These are phyloP conservation scores for Clavulina sp. DNA, from an alignment of 768 basidiomycete genomes.

Conservation along the genomic window DNA sequence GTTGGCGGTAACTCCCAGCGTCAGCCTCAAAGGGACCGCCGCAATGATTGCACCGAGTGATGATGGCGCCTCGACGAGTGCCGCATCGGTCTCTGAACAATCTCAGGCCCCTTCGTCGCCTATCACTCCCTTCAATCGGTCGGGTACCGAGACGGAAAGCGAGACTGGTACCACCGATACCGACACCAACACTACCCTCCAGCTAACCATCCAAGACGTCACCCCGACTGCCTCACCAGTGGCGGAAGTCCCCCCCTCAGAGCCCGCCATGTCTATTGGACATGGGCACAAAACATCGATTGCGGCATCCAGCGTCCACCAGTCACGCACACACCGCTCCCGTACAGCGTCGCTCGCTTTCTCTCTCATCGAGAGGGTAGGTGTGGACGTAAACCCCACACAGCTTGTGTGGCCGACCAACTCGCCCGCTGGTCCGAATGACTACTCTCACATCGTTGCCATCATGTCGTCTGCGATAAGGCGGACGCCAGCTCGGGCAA, in stretches of 20 bases:
- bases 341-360: slow-evolving; percentile 7
- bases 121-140: slow-evolving; percentile 14
- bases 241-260: background rate
- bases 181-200: no score
- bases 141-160: no score
- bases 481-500: slow-evolving; percentile 52
- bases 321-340: slow-evolving; percentile 2
- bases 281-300: no score
- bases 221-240: background rate
- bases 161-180: no score
- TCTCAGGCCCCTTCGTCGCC: slow-evolving; percentile 50
- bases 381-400: no score
- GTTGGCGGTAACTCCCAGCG: slow-evolving; percentile 56
- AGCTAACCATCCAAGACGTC: slow-evolving; percentile 16
- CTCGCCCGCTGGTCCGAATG: slow-evolving; percentile 43
- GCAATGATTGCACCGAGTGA: no score
- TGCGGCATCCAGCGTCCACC: no score
- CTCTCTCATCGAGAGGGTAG: slow-evolving; percentile 12
- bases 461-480: slow-evolving; percentile 52
- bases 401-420: slow-evolving; percentile 14
- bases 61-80: no score
- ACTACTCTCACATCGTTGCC: slow-evolving; percentile 54
- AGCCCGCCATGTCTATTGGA: no score
- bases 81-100: no score
- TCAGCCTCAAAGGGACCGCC: no score